Percentiles rank a stretch among this genome's conserved stretches.
These are phyloP conservation scores for Colletotrichum nymphaeae DNA, from an alignment of 2,329 filamentous ascomycete species.

Conservation along the genomic window DNA sequence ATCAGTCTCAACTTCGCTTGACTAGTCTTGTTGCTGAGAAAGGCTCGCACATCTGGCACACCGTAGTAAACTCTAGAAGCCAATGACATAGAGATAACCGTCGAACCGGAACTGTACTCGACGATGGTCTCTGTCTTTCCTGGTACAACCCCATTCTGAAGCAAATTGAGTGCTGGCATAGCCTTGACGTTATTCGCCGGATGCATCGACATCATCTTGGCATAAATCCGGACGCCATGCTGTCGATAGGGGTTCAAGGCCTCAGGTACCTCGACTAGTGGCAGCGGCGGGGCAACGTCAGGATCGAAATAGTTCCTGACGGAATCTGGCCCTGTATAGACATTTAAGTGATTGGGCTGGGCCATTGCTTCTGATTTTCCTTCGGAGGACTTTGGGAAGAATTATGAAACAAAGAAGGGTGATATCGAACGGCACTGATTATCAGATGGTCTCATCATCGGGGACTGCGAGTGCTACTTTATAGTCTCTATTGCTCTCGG, in stretches of 20 bases:
- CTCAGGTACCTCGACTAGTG: constrained; percentile 70
- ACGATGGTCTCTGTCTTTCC: constrained; percentile 63
- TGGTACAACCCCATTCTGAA: constrained; percentile 54
- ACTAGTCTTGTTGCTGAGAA: constrained; percentile 69
- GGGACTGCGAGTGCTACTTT: background rate
- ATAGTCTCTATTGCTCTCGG: background rate
- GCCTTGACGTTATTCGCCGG: constrained; percentile 75
- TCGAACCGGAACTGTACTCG: constrained; percentile 72
- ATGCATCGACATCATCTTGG: constrained; percentile 74
- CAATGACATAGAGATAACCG: constrained; percentile 70
- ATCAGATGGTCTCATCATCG: background rate
- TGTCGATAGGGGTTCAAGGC: constrained; percentile 66
- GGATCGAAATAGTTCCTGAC: constrained; percentile 70
- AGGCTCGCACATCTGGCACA: constrained; percentile 63
- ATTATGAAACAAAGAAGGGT: constrained; percentile 1
- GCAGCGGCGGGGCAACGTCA: constrained; percentile 66
- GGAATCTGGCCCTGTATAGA: constrained; percentile 68
- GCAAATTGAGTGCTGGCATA: constrained; percentile 67
- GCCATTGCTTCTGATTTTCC: background rate
- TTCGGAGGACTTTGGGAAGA: background rate
- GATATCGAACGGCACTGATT: background rate
- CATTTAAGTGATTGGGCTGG: constrained; percentile 55
- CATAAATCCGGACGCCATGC: constrained; percentile 71
- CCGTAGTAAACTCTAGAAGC: constrained; percentile 63
- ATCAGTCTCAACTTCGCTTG: constrained; percentile 64